A percentile compares a stretch with the other conserved stretches of the same genome.
These are phyloP conservation scores for Hypoxylon sp. DNA, from an alignment of 2,329 filamentous ascomycete genomes.

Conservation along the genomic window DNA sequence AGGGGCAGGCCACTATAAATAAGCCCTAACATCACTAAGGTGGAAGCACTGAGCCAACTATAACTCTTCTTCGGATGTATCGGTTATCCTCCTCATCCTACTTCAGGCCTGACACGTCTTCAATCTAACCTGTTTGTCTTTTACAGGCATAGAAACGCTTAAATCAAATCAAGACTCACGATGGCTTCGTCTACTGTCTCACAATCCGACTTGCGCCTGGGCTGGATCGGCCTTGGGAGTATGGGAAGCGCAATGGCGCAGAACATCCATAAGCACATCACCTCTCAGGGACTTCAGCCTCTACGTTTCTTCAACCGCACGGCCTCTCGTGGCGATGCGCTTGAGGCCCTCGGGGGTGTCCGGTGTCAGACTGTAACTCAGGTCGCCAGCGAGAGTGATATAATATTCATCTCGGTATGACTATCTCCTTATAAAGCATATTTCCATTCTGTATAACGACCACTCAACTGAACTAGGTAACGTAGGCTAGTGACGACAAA, in stretches of 20 bases:
- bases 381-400: conserved; percentile 44
- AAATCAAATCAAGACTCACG: background rate
- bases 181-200: background rate
- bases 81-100: no score
- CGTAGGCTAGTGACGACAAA: conserved; percentile 51
- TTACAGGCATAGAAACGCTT: background rate
- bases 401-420: conserved; percentile 49
- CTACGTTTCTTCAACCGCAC: conserved; percentile 57
- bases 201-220: conserved; percentile 2
- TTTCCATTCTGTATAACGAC: background rate
- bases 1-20: background rate
- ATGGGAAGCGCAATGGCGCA: conserved; percentile 60
- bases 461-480: background rate
- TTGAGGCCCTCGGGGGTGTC: conserved; percentile 43
- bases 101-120: background rate
- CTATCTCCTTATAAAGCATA: background rate
- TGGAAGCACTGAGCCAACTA: background rate
- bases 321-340: conserved; percentile 51
- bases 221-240: conserved; percentile 55
- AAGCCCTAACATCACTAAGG: background rate
- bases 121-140: background rate
- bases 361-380: conserved; percentile 35
- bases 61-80: background rate
- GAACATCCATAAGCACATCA: conserved; percentile 56
- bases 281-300: conserved; percentile 23